A percentile compares a stretch with the other conserved stretches of the same genome.
These are phyloP conservation scores for Tagetes patula DNA, from an alignment of 129 eudicot genomes.

Conservation along the genomic window DNA sequence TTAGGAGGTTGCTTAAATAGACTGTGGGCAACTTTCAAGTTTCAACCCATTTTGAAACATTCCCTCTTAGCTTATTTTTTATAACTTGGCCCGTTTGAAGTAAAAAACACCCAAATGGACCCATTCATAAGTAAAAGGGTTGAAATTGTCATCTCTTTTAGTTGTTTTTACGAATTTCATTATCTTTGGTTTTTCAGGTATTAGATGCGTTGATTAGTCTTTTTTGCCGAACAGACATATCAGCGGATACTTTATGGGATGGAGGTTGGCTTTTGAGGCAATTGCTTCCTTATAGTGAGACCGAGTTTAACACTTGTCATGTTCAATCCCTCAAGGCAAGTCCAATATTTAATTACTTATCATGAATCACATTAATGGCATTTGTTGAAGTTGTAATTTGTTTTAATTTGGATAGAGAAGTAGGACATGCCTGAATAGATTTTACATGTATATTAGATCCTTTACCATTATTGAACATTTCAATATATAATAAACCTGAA, in stretches of 20 bases:
- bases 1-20: not conserved
- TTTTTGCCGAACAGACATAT: conserved; percentile 75
- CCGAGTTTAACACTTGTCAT: conserved; percentile 71
- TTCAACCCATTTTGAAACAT: not conserved
- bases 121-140: not conserved
- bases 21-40: not conserved
- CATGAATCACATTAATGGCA: not conserved
- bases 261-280: conserved; percentile 99
- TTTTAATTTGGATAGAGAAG: conserved; percentile 9
- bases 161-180: not conserved
- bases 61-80: not conserved
- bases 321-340: conserved; percentile 67
- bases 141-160: not conserved
- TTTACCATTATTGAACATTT: not conserved
- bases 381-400: not conserved
- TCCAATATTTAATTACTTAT: not conserved
- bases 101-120: not conserved
- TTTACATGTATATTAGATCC: conserved; percentile 18
- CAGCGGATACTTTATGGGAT: conserved; percentile 94
- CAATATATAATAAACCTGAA: not conserved
- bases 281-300: conserved; percentile 84
- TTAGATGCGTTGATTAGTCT: conserved; percentile 94
- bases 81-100: not conserved
- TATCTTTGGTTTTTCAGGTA: conserved; percentile 49
- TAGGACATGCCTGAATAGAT: conserved; percentile 4